Percentiles rank a stretch among this genome's conserved stretches.
Conservation (phyloP, 176 grass and related monocot genomes). For the Carex scoparia region DNA sequence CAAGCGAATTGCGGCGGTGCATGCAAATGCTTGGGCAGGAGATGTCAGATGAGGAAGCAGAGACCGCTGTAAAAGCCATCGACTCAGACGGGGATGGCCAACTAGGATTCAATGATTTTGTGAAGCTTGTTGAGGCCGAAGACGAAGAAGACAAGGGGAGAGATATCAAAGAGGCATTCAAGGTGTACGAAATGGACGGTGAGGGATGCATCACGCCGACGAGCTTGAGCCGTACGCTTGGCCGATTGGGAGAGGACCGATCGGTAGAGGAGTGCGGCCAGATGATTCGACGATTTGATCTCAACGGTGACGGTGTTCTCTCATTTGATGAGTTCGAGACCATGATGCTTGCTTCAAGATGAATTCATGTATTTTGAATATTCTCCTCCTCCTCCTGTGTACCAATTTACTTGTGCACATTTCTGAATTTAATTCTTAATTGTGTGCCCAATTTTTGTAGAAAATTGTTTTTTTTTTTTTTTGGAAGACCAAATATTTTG, state of each 20-base stretch:
- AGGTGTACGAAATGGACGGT: slow-evolving; percentile 29
- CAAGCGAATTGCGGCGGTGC: slow-evolving; percentile 26
- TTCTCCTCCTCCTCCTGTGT: neutral
- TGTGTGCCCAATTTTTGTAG: neutral
- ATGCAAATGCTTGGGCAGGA: slow-evolving; percentile 21
- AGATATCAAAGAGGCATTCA: slow-evolving; percentile 31
- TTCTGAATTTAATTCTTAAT: neutral
- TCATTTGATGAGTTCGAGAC: slow-evolving; percentile 38
- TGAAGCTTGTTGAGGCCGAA: slow-evolving; percentile 28
- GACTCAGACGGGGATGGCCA: slow-evolving; percentile 30
- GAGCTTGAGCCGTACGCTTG: slow-evolving; percentile 22
- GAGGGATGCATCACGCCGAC: slow-evolving; percentile 39
- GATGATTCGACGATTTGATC: slow-evolving; percentile 36
- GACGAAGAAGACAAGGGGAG: slow-evolving; percentile 24
- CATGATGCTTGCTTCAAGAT: slow-evolving; percentile 34
- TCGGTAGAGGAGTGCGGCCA: slow-evolving; percentile 27
- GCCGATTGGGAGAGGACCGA: slow-evolving; percentile 22
- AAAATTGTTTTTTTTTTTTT: neutral
- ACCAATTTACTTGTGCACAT: neutral
- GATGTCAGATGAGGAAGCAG: slow-evolving; percentile 26
- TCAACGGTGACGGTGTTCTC: slow-evolving; percentile 39
- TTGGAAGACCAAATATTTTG: neutral
- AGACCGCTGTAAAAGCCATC: neutral
- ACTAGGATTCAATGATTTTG: slow-evolving; percentile 32
- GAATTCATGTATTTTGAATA: neutral